Conservation (phyloP, 1,139 yeast genomes). For the Hemisphaericaspora xylofermentans region DNA sequence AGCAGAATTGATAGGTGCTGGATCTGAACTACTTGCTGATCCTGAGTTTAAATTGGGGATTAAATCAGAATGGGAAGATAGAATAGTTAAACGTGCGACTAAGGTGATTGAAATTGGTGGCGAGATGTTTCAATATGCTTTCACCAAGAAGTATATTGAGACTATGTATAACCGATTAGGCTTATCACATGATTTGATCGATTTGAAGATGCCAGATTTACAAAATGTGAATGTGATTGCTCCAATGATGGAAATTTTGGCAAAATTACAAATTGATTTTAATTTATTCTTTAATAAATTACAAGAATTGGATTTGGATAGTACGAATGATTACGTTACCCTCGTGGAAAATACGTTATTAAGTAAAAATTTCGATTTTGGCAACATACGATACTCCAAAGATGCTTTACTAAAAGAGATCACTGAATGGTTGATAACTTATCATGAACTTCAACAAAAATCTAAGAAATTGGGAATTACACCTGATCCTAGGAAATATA, state of each 20-base stretch:
- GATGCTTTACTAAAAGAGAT: constrained; percentile 34
- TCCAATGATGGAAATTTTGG: constrained; percentile 64
- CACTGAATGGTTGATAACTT: constrained; percentile 39
- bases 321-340: constrained; percentile 17
- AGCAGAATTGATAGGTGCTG: constrained; percentile 79
- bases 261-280: constrained; percentile 68
- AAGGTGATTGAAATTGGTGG: constrained; percentile 63
- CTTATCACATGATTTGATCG: constrained; percentile 39
- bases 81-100: constrained; percentile 61
- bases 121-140: constrained; percentile 62
- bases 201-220: constrained; percentile 33
- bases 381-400: constrained; percentile 25
- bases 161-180: constrained; percentile 73
- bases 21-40: constrained; percentile 47
- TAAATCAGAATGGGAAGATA: constrained; percentile 49
- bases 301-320: constrained; percentile 39
- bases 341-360: constrained; percentile 28
- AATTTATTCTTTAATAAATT: constrained; percentile 72
- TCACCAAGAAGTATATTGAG: constrained; percentile 57
- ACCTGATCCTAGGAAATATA: constrained; percentile 42
- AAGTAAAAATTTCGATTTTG: constrained; percentile 17
- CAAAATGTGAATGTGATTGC: constrained; percentile 50
- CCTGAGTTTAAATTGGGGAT: constrained; percentile 33
- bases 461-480: constrained; percentile 33
- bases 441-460: constrained; percentile 35